Conservation (phyloP, 2,329 filamentous ascomycete genomes). For the Trichophyton verrucosum region DNA sequence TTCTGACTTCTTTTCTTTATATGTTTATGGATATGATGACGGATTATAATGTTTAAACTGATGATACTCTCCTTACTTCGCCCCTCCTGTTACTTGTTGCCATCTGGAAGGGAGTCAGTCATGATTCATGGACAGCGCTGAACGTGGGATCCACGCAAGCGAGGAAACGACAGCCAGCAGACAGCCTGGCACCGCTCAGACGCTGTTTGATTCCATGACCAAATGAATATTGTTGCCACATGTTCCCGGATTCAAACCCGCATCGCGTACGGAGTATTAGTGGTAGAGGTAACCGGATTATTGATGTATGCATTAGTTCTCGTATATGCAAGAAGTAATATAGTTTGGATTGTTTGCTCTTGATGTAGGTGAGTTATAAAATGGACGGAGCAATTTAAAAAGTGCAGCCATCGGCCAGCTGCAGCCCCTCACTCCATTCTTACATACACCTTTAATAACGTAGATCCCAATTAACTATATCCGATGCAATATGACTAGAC, state of each 20-base stretch:
- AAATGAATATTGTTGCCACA: not conserved
- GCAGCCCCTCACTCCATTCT: not conserved
- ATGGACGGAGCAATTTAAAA: too few relatives aligned
- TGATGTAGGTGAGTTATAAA: not conserved
- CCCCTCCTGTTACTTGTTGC: not conserved
- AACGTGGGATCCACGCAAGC: not conserved
- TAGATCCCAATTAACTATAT: too few relatives aligned
- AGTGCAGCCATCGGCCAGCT: not conserved
- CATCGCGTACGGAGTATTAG: not conserved
- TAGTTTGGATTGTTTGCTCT: not conserved
- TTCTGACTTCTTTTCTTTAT: not conserved
- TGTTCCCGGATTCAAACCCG: not conserved
- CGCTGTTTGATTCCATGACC: not conserved
- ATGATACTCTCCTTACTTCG: not conserved
- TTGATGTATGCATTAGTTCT: not conserved
- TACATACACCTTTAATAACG: too few relatives aligned
- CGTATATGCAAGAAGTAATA: not conserved
- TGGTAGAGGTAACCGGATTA: not conserved
- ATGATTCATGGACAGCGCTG: not conserved
- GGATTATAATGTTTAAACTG: conserved; percentile 2
- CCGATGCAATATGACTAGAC: too few relatives aligned
- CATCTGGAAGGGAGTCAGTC: not conserved
- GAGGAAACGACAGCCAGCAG: not conserved
- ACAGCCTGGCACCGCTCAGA: too few relatives aligned
- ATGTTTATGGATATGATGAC: not conserved